Conservation (phyloP, 176 grass and related monocot genomes). For the Paspalum notatum region DNA sequence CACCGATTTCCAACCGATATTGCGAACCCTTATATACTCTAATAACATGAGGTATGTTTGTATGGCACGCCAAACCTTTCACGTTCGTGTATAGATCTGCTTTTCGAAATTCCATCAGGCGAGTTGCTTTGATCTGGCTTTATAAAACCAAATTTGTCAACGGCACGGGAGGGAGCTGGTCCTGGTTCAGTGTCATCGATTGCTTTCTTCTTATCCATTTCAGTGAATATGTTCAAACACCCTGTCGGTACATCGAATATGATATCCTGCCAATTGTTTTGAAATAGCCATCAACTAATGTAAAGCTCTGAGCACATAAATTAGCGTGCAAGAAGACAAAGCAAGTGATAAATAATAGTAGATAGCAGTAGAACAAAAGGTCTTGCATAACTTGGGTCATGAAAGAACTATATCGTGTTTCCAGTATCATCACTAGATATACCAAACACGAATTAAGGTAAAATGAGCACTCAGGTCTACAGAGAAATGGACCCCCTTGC, state of each 20-base stretch:
- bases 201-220: constrained; percentile 75
- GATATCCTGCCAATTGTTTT: constrained; percentile 1
- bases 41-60: not conserved
- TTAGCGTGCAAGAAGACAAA: not conserved
- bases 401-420: not conserved
- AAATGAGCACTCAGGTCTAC: not conserved
- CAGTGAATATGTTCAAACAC: not conserved
- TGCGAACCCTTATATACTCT: no score
- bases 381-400: not conserved
- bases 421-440: not conserved
- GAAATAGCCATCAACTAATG: not conserved
- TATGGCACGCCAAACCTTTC: constrained; percentile 43
- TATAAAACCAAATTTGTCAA: constrained; percentile 79
- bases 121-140: constrained; percentile 64
- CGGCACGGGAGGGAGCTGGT: constrained; percentile 42
- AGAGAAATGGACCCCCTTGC: not conserved
- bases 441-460: not conserved
- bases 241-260: constrained; percentile 1
- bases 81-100: constrained; percentile 51
- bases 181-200: constrained; percentile 58
- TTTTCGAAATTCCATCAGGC: constrained; percentile 51
- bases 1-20: no score
- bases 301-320: not conserved
- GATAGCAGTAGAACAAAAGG: not conserved
- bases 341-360: not conserved